A percentile compares a stretch with the other conserved stretches of the same genome.
phyloP scores from a whole-genome alignment of 306 rosid species.

The Lathyrus sativus region DNA sequence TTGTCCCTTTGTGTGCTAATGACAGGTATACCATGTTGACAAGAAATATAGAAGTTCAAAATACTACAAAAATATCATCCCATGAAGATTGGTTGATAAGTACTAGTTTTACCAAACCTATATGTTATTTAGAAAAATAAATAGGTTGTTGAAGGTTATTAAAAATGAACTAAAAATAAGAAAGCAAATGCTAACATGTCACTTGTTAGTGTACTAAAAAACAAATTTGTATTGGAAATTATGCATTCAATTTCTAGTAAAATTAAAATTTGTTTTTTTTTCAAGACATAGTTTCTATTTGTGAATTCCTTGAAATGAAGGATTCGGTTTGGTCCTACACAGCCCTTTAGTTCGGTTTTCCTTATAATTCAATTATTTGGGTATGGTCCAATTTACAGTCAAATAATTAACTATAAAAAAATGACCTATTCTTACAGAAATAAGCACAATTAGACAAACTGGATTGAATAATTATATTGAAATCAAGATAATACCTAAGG shows the following conservation, averaged over 20 bases:
- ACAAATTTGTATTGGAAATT: no score
- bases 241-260: no score
- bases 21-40: neutral
- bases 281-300: no score
- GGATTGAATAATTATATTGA: neutral
- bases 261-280: no score
- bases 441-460: neutral
- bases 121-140: neutral
- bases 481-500: neutral
- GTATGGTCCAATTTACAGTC: neutral
- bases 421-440: neutral
- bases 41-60: slow-evolving; percentile 10
- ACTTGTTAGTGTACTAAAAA: no score
- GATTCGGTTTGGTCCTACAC: neutral
- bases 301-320: neutral
- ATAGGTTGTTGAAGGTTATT: neutral
- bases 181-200: neutral
- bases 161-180: neutral
- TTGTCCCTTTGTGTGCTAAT: neutral
- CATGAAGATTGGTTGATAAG: slow-evolving; percentile 1
- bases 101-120: neutral
- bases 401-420: neutral
- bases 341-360: neutral
- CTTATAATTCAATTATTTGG: neutral
- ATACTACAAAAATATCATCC: neutral